A percentile compares a stretch with the other conserved stretches of the same genome.
Conservation (phyloP, 371 early-diverging fungal genomes). For the Mucor lusitanicus region DNA sequence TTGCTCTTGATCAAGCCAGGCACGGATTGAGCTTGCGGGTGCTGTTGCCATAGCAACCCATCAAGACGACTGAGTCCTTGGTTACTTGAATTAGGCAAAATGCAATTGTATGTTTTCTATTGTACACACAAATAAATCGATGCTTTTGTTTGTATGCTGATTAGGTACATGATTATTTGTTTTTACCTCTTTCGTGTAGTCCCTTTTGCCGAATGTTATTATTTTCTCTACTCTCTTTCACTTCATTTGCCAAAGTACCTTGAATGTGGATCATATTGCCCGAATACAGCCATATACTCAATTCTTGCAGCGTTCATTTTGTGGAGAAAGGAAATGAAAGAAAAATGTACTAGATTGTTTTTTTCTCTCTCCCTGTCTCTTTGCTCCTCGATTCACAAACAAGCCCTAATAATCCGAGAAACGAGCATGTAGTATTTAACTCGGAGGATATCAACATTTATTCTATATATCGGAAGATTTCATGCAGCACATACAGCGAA, state of each 20-base stretch:
- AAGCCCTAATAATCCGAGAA: not conserved
- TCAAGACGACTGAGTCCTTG: slow-evolving; percentile 18
- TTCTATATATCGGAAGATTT: not conserved
- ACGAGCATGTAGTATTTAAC: not conserved
- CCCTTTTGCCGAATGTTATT: not conserved
- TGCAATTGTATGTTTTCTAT: slow-evolving; percentile 19
- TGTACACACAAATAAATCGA: slow-evolving; percentile 53
- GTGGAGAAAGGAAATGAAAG: not conserved
- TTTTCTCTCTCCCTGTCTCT: not conserved
- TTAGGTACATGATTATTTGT: not conserved
- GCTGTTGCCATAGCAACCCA: slow-evolving; percentile 21
- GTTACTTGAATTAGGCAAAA: slow-evolving; percentile 3
- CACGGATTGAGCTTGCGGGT: not conserved
- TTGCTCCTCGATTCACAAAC: too few species aligned
- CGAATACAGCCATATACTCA: not conserved
- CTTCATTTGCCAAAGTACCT: not conserved
- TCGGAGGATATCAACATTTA: not conserved
- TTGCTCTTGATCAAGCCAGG: not conserved
- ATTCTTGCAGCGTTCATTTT: not conserved
- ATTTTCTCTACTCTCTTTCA: not conserved
- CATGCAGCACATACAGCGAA: slow-evolving; percentile 36
- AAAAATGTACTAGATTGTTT: not conserved
- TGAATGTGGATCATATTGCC: not conserved
- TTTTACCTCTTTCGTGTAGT: not conserved
- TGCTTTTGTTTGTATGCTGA: not conserved